A percentile compares a stretch with the other conserved stretches of the same genome.
phyloP scores from a whole-genome alignment of 2,329 filamentous ascomycete genomes.

The Trichoderma asperellum region DNA sequence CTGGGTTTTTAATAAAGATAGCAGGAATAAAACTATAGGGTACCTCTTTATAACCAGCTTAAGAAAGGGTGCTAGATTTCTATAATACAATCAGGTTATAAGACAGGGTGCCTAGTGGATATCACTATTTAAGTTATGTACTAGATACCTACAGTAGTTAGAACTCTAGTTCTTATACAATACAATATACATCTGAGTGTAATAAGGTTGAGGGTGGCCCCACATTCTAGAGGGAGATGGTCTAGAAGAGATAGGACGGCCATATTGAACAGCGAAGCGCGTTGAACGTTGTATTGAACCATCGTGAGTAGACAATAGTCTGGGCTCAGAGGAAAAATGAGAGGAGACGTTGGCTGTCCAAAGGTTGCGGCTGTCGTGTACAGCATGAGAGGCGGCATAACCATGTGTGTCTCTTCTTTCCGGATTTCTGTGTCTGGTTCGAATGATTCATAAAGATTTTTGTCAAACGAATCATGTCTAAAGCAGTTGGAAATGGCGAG shows the following conservation, averaged over 20 bases:
- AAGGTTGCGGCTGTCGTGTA: slow-evolving; percentile 6
- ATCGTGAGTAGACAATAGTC: not conserved
- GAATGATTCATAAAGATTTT: not conserved
- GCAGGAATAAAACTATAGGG: too few species aligned
- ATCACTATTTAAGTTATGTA: too few species aligned
- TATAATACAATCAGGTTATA: too few species aligned
- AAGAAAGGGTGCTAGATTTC: too few species aligned
- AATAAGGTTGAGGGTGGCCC: not conserved
- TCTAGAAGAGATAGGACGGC: not conserved
- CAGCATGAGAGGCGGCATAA: slow-evolving; percentile 2
- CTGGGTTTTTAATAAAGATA: too few species aligned
- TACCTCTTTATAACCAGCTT: too few species aligned
- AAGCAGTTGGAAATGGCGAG: not conserved
- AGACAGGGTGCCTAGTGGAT: too few species aligned
- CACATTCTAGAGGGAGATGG: slow-evolving; percentile 1
- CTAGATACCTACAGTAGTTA: too few species aligned
- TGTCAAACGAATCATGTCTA: not conserved
- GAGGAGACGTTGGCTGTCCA: slow-evolving; percentile 1
- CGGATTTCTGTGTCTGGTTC: not conserved
- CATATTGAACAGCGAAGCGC: slow-evolving; percentile 10
- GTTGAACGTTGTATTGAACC: slow-evolving; percentile 13
- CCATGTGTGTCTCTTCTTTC: not conserved
- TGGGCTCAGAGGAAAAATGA: not conserved
- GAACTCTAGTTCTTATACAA: too few species aligned
- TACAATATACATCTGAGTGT: too few species aligned